Percentiles rank a stretch among this genome's conserved stretches.
Conservation (phyloP, 2,329 filamentous ascomycete species). For the Fusarium sarcochroum region DNA sequence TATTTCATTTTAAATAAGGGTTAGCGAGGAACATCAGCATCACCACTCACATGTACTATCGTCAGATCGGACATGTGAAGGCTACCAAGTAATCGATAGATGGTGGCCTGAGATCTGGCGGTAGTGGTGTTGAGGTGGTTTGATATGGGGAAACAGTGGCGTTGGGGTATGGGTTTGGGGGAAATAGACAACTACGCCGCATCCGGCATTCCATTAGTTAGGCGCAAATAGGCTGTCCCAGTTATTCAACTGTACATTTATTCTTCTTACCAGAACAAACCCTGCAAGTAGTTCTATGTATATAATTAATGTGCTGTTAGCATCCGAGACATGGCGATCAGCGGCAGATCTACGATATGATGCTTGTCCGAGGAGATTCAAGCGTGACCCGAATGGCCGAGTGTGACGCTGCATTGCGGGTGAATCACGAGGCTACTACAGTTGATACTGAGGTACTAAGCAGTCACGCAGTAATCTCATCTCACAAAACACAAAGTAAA, state of each 20-base stretch:
- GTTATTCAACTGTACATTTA: slow-evolving; percentile 11
- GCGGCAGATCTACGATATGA: slow-evolving; percentile 39
- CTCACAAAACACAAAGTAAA: slow-evolving; percentile 3
- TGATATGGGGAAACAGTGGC: slow-evolving; percentile 37
- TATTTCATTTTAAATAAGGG: slow-evolving; percentile 8
- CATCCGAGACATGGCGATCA: slow-evolving; percentile 27
- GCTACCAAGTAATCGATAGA: slow-evolving; percentile 8
- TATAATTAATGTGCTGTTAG: not conserved
- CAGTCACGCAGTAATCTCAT: slow-evolving; percentile 14
- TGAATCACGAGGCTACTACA: slow-evolving; percentile 32
- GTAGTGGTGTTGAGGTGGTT: slow-evolving; percentile 42
- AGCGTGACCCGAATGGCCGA: slow-evolving; percentile 22
- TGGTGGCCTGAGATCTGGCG: slow-evolving; percentile 33
- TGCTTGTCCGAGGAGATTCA: slow-evolving; percentile 15
- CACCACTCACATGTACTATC: not conserved
- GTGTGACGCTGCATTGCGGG: slow-evolving; percentile 33
- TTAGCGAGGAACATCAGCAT: not conserved
- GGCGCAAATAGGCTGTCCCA: slow-evolving; percentile 6
- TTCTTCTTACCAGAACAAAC: not conserved
- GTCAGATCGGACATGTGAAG: slow-evolving; percentile 3
- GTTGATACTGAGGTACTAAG: not conserved
- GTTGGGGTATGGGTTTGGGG: slow-evolving; percentile 25
- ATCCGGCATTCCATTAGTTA: slow-evolving; percentile 30
- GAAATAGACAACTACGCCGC: slow-evolving; percentile 18
- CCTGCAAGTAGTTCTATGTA: not conserved